phyloP scores from a whole-genome alignment of 257 asterid species.

The Solanum tarijense region DNA sequence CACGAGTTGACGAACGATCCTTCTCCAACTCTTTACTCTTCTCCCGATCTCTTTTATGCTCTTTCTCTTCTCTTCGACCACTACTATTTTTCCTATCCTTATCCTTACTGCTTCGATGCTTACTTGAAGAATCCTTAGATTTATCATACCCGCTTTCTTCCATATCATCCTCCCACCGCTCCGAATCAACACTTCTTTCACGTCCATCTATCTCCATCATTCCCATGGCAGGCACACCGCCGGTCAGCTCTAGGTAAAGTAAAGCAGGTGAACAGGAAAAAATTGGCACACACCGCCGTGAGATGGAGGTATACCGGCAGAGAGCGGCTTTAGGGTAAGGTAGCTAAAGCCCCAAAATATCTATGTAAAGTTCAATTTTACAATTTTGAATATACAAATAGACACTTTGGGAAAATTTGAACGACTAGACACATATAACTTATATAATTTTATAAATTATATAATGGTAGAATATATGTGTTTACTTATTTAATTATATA shows the following conservation, averaged over 20 bases:
- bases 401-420: no score
- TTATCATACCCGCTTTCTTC: constrained; percentile 42
- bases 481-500: no score
- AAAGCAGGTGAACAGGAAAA: background rate
- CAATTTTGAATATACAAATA: background rate
- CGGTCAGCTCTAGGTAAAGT: background rate
- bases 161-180: constrained; percentile 45
- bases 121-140: constrained; percentile 33
- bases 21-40: constrained; percentile 32
- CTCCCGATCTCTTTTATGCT: constrained; percentile 47
- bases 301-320: background rate
- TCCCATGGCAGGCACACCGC: background rate
- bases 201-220: constrained; percentile 34
- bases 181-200: constrained; percentile 47
- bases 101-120: constrained; percentile 55
- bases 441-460: no score
- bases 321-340: background rate
- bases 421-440: no score
- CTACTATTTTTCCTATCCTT: constrained; percentile 53
- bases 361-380: background rate
- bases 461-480: no score
- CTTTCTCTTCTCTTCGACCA: constrained; percentile 50
- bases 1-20: constrained; percentile 35
- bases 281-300: background rate
- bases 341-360: background rate